These are phyloP conservation scores for Monosporascus sp. DNA, from an alignment of 2,329 filamentous ascomycete genomes.

Conservation along the genomic window DNA sequence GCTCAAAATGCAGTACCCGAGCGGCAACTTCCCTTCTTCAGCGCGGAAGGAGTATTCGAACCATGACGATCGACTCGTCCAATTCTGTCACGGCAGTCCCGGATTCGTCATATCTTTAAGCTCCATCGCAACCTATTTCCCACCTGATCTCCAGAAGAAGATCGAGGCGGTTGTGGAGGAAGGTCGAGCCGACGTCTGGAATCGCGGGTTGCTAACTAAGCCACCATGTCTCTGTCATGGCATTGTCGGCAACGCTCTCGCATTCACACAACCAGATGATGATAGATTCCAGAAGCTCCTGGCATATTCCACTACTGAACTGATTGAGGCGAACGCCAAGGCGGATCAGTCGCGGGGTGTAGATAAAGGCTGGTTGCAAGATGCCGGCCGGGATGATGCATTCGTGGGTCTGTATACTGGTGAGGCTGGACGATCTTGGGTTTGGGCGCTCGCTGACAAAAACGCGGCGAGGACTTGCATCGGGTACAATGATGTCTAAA, in stretches of 20 bases:
- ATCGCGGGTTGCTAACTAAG: slow-evolving; percentile 56
- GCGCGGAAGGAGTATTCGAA: slow-evolving; percentile 26
- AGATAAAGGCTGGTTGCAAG: background rate
- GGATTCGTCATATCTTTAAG: slow-evolving; percentile 56
- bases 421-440: slow-evolving; percentile 24
- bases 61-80: slow-evolving; percentile 38
- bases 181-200: slow-evolving; percentile 48
- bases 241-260: slow-evolving; percentile 58
- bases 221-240: slow-evolving; percentile 63
- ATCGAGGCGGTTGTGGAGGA: slow-evolving; percentile 49
- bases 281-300: slow-evolving; percentile 10
- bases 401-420: slow-evolving; percentile 21
- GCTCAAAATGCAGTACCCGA: slow-evolving; percentile 53
- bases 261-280: slow-evolving; percentile 8
- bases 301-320: background rate
- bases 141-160: slow-evolving; percentile 39
- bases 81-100: slow-evolving; percentile 64
- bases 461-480: slow-evolving; percentile 12
- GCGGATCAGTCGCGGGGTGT: background rate
- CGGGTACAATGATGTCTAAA: slow-evolving; percentile 24
- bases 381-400: slow-evolving; percentile 3
- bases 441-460: slow-evolving; percentile 20
- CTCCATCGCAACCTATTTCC: slow-evolving; percentile 51
- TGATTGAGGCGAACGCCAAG: background rate
- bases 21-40: slow-evolving; percentile 59